Evolutionary conservation across 2,329 filamentous ascomycete genomes (phyloP), one percentile per base, ranked within the genome.

Genomic region (Aspergillus brunneoviolaceus): DNA sequence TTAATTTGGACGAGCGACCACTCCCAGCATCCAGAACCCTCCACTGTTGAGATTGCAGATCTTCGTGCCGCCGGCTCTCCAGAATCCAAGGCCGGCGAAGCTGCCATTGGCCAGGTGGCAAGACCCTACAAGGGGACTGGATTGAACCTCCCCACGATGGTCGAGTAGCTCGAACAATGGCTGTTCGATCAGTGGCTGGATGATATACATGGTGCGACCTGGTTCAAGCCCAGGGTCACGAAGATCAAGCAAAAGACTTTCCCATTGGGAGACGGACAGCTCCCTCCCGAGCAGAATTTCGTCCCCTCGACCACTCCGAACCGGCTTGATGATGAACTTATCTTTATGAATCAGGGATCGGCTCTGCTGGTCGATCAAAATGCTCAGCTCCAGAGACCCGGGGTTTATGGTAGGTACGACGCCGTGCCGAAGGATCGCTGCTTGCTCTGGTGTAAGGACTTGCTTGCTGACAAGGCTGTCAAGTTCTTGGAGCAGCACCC

Each of bases 401-500:
- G 71, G 67, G n/a, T 69, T 51, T 2, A 72, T 51, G 2, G 66
- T 74, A 19, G 60, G 58, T 1, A 59, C 58, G 9, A 72, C 67
- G 4, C 69, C 66, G 5, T 64, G 51, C 21, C 58, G 52, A 4
- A 74, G 60, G 1, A 57, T 27, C 1, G 27, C 27, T 5, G 67
- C 69, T 58, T 72, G 64, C 6, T 57, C 45, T 21, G 55, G 6
- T 6, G 60, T 58, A 12, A 74, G 49, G 2, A 71, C 55, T 12
- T 63, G 27, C 57, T 51, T 12, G 48, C n/a, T 29, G 12, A 71
- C 65, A 9, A 74, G 49, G n/a, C 16, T 21, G 16, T 61, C 25
- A 0, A 68, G 54, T 16, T 68, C 65, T 55, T 75, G 62, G 31
- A 67, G 58, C n/a, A 75, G 57, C 48, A 77, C 63, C 4, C 74